Evolutionary conservation across 2,329 filamentous ascomycete genomes (phyloP), one percentile per base, ranked within the genome.

Genomic region (Salinomyces thailandicus): DNA sequence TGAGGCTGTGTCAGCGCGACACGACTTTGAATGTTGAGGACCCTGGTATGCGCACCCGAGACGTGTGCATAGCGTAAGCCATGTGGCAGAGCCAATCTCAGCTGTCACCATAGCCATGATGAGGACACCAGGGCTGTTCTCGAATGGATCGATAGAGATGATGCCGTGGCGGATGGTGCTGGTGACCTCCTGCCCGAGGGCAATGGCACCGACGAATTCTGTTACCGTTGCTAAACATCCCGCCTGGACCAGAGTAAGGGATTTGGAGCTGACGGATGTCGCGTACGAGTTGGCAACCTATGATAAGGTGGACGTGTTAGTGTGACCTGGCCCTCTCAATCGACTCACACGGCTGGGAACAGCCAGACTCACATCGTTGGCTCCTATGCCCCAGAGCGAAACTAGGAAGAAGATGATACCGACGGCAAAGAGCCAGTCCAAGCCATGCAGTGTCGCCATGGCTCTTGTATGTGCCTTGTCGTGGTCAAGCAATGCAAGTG

Each of bases 351-450:
- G n/a, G n/a, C n/a, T n/a, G n/a, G n/a, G n/a, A n/a, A n/a, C n/a
- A n/a, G 22, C 22, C 3, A n/a, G 9, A 26, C 22, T 26, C n/a
- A 26, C 22, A 66, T 69, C 66, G 48, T 64, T 64, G 45, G 61
- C 34, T n/a, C 34, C 34, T n/a, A 27, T 27, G n/a, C 19, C 19
- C 71, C 71, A 79, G 33, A 73, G 73, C 51, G 77, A 75, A 17
- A 79, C 68, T 49, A 73, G 73, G 40, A 74, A 72, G 55, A 79
- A 78, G 37, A 78, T 66, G 41, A 70, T 72, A 56, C 70, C 73
- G 34, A 78, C 67, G 48, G 72, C 74, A 44, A 78, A 71, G 41
- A 78, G 19, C 33, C 33, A 35, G 20, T 35, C 33, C 13, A 35
- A 35, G 5, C 18, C 14, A 18, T 32, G 30, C 14, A 32, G 13